Evolutionary conservation across 257 asterid species (phyloP).

Genomic region (Datura wrightii): DNA sequence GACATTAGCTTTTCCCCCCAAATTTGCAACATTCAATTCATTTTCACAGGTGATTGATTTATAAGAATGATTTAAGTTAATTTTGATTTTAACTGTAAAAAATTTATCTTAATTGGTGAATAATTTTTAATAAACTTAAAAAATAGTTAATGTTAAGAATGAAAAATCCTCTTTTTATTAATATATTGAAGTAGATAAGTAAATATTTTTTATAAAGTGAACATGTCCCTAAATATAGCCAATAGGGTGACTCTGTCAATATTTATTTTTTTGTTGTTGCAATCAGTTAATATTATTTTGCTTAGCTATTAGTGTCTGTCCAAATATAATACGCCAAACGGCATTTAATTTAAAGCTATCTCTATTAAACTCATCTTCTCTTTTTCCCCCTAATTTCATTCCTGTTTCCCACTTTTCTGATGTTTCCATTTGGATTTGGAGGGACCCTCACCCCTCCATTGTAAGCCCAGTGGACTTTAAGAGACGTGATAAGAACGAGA

Average conservation of each 20-base stretch:
- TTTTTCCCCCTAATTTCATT: not conserved
- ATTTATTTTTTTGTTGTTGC: too few species aligned
- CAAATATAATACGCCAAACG: not conserved
- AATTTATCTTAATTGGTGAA: too few species aligned
- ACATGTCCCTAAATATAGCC: not conserved
- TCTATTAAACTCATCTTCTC: not conserved
- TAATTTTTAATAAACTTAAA: too few species aligned
- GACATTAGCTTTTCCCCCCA: not conserved
- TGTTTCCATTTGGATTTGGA: constrained; percentile 15
- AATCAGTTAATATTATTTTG: not conserved
- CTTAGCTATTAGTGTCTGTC: not conserved
- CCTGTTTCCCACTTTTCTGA: constrained; percentile 22
- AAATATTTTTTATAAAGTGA: too few species aligned
- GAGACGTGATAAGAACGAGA: constrained; percentile 49
- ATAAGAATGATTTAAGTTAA: too few species aligned
- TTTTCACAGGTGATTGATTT: too few species aligned
- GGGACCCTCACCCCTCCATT: not conserved
- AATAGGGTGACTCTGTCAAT: not conserved
- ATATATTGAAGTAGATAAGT: too few species aligned
- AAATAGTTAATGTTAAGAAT: too few species aligned
- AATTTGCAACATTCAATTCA: not conserved
- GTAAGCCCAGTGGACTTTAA: not conserved
- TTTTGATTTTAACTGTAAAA: too few species aligned
- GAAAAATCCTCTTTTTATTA: too few species aligned
- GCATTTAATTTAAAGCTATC: not conserved